A percentile compares a stretch with the other conserved stretches of the same genome.
Conservation (phyloP, 441 rosid species). For the Aleurites moluccanus region DNA sequence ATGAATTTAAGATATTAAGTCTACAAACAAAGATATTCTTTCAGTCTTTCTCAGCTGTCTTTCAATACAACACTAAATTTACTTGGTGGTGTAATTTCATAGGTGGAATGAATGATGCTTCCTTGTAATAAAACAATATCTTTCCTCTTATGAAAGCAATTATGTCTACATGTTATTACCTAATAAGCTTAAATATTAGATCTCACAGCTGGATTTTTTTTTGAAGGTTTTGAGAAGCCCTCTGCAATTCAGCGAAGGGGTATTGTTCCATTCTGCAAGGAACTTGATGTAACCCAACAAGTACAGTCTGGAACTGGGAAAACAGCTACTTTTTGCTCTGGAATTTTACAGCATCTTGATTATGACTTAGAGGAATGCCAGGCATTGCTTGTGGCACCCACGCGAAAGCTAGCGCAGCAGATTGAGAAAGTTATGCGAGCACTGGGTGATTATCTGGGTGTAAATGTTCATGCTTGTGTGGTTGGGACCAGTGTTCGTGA, state of each 20-base stretch:
- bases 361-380: conserved; percentile 66
- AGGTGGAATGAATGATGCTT: not conserved
- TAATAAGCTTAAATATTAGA: not conserved
- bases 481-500: conserved; percentile 83
- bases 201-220: too few species aligned
- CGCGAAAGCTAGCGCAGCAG: conserved; percentile 76
- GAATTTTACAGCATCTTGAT: conserved; percentile 72
- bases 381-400: conserved; percentile 73
- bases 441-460: conserved; percentile 78
- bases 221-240: conserved; percentile 77
- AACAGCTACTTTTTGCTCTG: conserved; percentile 82
- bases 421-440: conserved; percentile 91
- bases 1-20: not conserved
- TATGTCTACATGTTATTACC: not conserved
- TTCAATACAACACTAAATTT: not conserved
- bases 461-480: conserved; percentile 83
- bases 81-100: not conserved
- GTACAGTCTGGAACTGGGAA: conserved; percentile 84
- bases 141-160: not conserved
- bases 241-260: conserved; percentile 90
- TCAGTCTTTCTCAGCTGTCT: not conserved
- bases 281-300: conserved; percentile 83
- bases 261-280: conserved; percentile 83
- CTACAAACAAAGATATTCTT: not conserved
- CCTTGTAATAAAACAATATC: too few species aligned